Base-by-base conservation (phyloP, 2,329 filamentous ascomycete genomes). In the Neocatenulostroma microsporum region DNA sequence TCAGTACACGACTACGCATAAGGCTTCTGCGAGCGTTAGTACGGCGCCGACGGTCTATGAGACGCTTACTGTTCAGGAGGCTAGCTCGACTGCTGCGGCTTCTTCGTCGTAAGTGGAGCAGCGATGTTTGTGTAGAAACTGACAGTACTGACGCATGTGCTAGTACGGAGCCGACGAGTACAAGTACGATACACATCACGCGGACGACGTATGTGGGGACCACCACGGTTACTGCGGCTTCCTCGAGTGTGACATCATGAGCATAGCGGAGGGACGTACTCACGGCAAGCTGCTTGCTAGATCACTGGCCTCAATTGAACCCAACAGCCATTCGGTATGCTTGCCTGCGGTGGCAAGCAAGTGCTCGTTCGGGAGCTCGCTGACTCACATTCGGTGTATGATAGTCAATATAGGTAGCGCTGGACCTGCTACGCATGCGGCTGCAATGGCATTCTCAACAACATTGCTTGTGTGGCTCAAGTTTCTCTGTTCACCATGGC, bases 1-100 rank as follows among this genome's bases (percentile, higher is more conserved):
- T 0, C 58, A 64, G 33, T 59, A 51, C 2, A 61, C 47, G 11
- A 55, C 44, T 3, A 57, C 53, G 17, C 30, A 38, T 6, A 34
- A 42, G 24, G 30, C 26, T 9, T 42, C 34, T 24, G 49, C 44
- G 2, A 41, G 35, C 2, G 26, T 43, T 3, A 45, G 42, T 2
- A 54, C 51, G 9, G 49, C 37, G 12, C 45, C 50, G 20, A 59
- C 55, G 15, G 51, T 54, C 6, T 54, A 49, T 29, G 31, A 54
- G 30, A 59, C 57, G 4, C 32, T 44, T 27, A 58, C 53, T 18
- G 21, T 60, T 20, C 41, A 53, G 32, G 21, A 49, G 21, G 49
- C n/a, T n/a, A n/a, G n/a, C n/a, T n/a, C 45, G 4, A 38, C 46
- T 27, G 9, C 23, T 8, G 23, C 23, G 23, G n/a, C 34, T 15